phyloP scores from a whole-genome alignment of 2,329 filamentous ascomycete genomes.

The Colletotrichum agaves region DNA sequence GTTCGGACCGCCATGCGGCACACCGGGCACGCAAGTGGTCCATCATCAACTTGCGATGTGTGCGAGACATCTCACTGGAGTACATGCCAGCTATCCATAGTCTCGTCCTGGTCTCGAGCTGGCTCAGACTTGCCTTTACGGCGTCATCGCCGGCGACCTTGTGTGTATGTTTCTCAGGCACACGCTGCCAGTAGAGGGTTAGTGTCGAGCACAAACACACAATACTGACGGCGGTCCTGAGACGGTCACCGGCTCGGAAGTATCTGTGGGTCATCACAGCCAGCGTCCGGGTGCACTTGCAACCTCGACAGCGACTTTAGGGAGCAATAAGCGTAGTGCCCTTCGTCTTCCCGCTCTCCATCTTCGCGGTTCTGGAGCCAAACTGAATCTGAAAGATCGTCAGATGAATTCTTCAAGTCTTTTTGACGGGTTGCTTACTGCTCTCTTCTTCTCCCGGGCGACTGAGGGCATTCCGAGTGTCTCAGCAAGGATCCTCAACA shows the following conservation, averaged over 20 bases:
- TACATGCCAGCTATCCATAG: too few relatives aligned
- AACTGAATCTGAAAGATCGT: conserved; percentile 75
- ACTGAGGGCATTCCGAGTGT: conserved; percentile 77
- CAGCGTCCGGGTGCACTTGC: conserved; percentile 42
- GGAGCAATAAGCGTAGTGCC: conserved; percentile 70
- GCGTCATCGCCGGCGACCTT: conserved; percentile 56
- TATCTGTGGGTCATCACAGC: conserved; percentile 81
- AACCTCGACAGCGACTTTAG: conserved; percentile 43
- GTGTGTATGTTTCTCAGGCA: conserved; percentile 40
- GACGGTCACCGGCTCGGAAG: conserved; percentile 69
- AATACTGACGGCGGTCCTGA: conserved; percentile 40
- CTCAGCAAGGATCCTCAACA: conserved; percentile 81
- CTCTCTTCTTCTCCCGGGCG: conserved; percentile 90
- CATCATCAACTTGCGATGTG: too few relatives aligned
- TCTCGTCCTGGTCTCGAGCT: conserved; percentile 7
- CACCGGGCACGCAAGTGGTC: too few relatives aligned
- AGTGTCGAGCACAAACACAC: conserved; percentile 62
- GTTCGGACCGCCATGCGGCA: too few relatives aligned
- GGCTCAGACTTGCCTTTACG: conserved; percentile 76
- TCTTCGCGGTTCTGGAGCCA: conserved; percentile 84
- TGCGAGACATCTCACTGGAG: too few relatives aligned
- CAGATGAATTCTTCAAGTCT: background rate
- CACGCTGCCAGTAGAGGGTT: conserved; percentile 54
- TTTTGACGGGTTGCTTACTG: conserved; percentile 61
- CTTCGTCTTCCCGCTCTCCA: conserved; percentile 76